Conservation (phyloP, 192 early-diverging fungal genomes). For the Allomyces macrogynus region DNA sequence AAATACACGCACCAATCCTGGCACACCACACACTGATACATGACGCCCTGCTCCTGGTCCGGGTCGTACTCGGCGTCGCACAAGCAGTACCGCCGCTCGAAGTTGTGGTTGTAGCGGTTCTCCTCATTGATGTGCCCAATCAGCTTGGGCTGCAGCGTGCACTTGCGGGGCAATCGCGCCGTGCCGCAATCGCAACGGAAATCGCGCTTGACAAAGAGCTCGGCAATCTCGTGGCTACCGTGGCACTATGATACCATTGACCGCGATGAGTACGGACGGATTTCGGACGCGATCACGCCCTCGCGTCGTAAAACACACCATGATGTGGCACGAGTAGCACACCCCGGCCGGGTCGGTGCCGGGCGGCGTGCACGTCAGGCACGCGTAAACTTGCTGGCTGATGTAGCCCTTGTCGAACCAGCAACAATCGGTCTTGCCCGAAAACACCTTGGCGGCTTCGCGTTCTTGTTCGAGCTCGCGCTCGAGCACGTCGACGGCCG, state of each 20-base stretch:
- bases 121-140: constrained; percentile 25
- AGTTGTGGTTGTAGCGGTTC: constrained; percentile 74
- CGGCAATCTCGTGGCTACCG: constrained; percentile 54
- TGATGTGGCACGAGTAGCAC: constrained; percentile 64
- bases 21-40: constrained; percentile 73
- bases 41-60: constrained; percentile 42
- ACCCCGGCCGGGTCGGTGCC: constrained; percentile 22
- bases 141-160: constrained; percentile 20
- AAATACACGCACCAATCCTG: constrained; percentile 46
- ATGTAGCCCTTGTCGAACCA: constrained; percentile 53
- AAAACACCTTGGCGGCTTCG: constrained; percentile 30
- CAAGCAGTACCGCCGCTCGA: constrained; percentile 62
- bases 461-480: constrained; percentile 14
- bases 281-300: not conserved
- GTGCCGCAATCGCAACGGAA: constrained; percentile 88
- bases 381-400: constrained; percentile 60
- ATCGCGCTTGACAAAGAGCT: constrained; percentile 61
- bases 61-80: constrained; percentile 61
- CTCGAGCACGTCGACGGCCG: constrained; percentile 18
- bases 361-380: constrained; percentile 45
- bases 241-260: constrained; percentile 15
- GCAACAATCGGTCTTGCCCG: constrained; percentile 54
- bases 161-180: constrained; percentile 18
- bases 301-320: constrained; percentile 16
- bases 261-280: not conserved